A percentile compares a stretch with the other conserved stretches of the same genome.
These are phyloP conservation scores for Narthecium ossifragum DNA, from an alignment of 106 monocot genomes.

Conservation along the genomic window DNA sequence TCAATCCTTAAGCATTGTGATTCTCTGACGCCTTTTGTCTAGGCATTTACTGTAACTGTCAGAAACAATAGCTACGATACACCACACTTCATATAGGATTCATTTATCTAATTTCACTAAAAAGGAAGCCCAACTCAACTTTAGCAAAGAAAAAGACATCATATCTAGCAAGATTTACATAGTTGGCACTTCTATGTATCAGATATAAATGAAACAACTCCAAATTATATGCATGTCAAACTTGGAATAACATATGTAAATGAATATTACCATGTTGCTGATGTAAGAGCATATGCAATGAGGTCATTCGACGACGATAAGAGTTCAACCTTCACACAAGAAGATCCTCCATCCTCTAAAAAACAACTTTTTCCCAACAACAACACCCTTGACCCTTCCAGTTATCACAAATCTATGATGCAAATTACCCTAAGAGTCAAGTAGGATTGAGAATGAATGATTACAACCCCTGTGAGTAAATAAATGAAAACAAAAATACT, in stretches of 20 bases:
- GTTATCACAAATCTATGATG: slow-evolving; percentile 74
- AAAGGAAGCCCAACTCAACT: too few relatives aligned
- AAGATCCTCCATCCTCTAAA: slow-evolving; percentile 61
- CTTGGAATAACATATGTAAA: slow-evolving; percentile 83
- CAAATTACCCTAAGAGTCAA: not conserved
- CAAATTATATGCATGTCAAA: slow-evolving; percentile 9
- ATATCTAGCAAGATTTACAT: not conserved
- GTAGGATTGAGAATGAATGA: too few relatives aligned
- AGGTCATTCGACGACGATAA: slow-evolving; percentile 48
- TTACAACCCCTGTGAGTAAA: too few relatives aligned
- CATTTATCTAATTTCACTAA: too few relatives aligned
- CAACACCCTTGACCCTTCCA: slow-evolving; percentile 74
- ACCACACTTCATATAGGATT: too few relatives aligned
- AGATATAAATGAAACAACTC: not conserved
- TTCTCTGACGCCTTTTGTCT: too few relatives aligned
- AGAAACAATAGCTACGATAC: too few relatives aligned
- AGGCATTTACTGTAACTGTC: too few relatives aligned
- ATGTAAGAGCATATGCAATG: slow-evolving; percentile 68
- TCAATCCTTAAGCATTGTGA: too few relatives aligned
- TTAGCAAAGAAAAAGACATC: not conserved
- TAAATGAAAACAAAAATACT: slow-evolving; percentile 8
- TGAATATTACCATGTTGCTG: slow-evolving; percentile 53
- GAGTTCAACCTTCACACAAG: slow-evolving; percentile 76
- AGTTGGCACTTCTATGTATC: not conserved
- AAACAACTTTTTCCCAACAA: slow-evolving; percentile 91